These are phyloP conservation scores for Leptographium wingfieldii DNA, from an alignment of 2,329 filamentous ascomycete species.

Conservation along the genomic window DNA sequence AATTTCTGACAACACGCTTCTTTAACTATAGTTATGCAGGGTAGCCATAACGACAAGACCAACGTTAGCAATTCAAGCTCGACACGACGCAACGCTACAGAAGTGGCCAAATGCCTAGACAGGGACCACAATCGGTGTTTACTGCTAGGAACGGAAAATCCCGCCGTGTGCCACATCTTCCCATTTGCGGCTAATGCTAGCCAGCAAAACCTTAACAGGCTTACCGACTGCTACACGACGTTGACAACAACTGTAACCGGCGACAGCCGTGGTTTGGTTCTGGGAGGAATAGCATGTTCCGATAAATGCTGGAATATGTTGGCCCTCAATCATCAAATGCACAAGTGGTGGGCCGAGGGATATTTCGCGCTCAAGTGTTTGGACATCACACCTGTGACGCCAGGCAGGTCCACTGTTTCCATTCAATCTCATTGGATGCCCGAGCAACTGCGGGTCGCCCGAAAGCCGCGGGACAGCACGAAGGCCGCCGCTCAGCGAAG, in stretches of 20 bases:
- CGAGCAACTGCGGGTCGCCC: background rate
- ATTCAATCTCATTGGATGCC: constrained; percentile 2
- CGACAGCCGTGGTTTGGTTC: background rate
- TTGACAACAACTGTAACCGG: background rate
- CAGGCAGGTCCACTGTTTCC: background rate
- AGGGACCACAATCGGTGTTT: background rate
- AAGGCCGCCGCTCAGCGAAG: background rate
- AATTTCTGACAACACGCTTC: background rate
- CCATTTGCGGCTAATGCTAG: background rate
- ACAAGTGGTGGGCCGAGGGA: background rate
- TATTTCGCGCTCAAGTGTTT: constrained; percentile 1
- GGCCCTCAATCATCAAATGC: background rate
- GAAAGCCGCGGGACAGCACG: background rate
- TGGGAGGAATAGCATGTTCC: background rate
- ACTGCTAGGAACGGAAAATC: background rate
- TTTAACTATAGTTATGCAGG: background rate
- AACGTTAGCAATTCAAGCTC: background rate
- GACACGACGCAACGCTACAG: background rate
- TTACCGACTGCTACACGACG: background rate
- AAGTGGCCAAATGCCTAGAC: background rate
- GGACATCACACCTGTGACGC: background rate
- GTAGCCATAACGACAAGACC: background rate
- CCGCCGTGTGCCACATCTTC: background rate
- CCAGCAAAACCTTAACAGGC: background rate
- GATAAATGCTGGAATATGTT: constrained; percentile 1